These are phyloP conservation scores for Trypanosoma rangeli DNA, from an alignment of 208 protist species.

Conservation along the genomic window DNA sequence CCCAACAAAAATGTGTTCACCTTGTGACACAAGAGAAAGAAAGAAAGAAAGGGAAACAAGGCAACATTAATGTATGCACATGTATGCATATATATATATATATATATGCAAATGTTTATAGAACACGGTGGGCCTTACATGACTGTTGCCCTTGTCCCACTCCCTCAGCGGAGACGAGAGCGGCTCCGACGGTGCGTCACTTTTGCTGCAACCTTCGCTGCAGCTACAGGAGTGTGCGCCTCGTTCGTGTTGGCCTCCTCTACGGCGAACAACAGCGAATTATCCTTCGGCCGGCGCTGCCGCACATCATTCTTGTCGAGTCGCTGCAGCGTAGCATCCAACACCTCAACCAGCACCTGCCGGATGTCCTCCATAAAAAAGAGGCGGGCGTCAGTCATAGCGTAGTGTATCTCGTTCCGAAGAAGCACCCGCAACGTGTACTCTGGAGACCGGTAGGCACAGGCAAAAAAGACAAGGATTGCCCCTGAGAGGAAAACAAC, in stretches of 20 bases:
- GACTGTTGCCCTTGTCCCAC: background rate
- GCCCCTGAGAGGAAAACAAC: constrained; percentile 22
- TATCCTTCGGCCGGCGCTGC: background rate
- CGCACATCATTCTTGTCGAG: background rate
- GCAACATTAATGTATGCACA: background rate
- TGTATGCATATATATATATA: background rate
- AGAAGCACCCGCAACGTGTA: constrained; percentile 31
- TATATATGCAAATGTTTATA: background rate
- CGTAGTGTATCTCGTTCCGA: constrained; percentile 38
- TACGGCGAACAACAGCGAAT: background rate
- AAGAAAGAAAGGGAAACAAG: background rate
- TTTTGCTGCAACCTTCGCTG: background rate
- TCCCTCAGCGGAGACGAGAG: background rate
- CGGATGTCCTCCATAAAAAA: constrained; percentile 17
- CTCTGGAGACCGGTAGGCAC: constrained; percentile 28
- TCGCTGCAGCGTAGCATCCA: background rate
- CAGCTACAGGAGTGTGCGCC: background rate
- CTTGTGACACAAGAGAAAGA: background rate
- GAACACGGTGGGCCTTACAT: background rate
- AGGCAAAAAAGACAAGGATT: constrained; percentile 25
- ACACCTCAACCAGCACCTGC: constrained; percentile 1
- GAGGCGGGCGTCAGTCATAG: constrained; percentile 20
- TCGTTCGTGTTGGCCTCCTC: background rate
- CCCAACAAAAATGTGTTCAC: background rate
- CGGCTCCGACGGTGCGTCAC: background rate